These are phyloP conservation scores for Euryodendron excelsum DNA, from an alignment of 148 eudicot genomes.

Conservation along the genomic window DNA sequence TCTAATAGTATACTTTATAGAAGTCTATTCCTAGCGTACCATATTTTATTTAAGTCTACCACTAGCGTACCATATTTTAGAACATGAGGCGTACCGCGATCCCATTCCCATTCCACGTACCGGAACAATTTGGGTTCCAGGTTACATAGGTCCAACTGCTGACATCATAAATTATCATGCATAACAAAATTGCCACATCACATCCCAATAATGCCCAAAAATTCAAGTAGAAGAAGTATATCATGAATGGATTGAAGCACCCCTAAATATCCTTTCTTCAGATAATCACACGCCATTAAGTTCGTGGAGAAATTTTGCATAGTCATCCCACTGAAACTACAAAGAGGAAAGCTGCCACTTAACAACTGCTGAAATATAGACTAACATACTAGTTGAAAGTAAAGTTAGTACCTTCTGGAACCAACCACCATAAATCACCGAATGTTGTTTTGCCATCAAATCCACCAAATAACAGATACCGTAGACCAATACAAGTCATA, in stretches of 20 bases:
- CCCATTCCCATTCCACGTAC: too few relatives aligned
- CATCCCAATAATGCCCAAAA: background rate
- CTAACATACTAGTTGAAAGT: constrained; percentile 1
- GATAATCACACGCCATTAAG: too few relatives aligned
- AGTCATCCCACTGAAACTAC: background rate
- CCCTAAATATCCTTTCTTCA: background rate
- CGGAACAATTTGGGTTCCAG: too few relatives aligned
- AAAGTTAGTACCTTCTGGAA: constrained; percentile 81
- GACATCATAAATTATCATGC: background rate
- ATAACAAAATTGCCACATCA: background rate
- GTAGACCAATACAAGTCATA: constrained; percentile 67
- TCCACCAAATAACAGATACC: constrained; percentile 87
- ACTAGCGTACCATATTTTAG: too few relatives aligned
- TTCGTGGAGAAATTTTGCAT: too few relatives aligned
- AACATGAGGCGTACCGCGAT: too few relatives aligned
- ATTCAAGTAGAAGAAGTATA: background rate
- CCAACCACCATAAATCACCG: constrained; percentile 99
- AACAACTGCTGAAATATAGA: background rate
- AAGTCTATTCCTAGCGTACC: too few relatives aligned
- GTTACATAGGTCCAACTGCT: too few relatives aligned
- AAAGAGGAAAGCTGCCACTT: too few relatives aligned
- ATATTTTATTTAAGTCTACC: too few relatives aligned
- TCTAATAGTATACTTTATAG: too few relatives aligned
- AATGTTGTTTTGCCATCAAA: constrained; percentile 96
- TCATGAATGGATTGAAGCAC: too few relatives aligned